A percentile compares a stretch with the other conserved stretches of the same genome.
Evolutionary conservation across 352 stramenopile species (phyloP).

Genomic region (Phytophthora hibernalis): DNA sequence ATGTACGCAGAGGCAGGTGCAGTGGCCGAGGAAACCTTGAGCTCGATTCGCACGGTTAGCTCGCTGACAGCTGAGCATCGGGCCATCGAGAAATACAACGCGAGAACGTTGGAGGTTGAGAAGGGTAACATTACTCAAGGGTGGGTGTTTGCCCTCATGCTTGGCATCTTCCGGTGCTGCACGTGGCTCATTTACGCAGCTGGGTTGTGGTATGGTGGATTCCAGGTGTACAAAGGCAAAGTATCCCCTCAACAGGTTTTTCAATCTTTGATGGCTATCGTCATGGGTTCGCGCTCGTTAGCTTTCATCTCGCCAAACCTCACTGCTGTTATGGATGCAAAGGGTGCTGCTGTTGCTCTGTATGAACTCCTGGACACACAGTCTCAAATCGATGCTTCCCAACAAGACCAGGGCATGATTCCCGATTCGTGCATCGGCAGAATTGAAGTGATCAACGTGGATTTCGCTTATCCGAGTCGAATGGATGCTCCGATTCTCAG

Average conservation of each 20-base stretch:
- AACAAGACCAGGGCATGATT: conserved; percentile 29
- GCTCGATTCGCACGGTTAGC: conserved; percentile 5
- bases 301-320: conserved; percentile 43
- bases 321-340: conserved; percentile 32
- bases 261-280: conserved; percentile 37
- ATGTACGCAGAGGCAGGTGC: background rate
- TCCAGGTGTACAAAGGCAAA: too few relatives aligned
- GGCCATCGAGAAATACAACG: conserved; percentile 32
- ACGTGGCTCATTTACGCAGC: conserved; percentile 39
- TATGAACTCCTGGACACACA: conserved; percentile 47
- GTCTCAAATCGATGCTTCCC: conserved; percentile 24
- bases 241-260: conserved; percentile 3
- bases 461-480: conserved; percentile 57
- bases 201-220: conserved; percentile 3
- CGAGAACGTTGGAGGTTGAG: conserved; percentile 15
- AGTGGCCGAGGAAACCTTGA: background rate
- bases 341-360: conserved; percentile 28
- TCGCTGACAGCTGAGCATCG: conserved; percentile 36
- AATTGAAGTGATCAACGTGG: conserved; percentile 58
- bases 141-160: conserved; percentile 21
- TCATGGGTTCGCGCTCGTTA: conserved; percentile 39
- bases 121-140: conserved; percentile 26
- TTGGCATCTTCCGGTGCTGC: conserved; percentile 26
- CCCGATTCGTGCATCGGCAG: conserved; percentile 36
- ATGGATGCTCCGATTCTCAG: conserved; percentile 10